Percentiles rank a stretch among this genome's conserved stretches.
Conservation (phyloP, 495 filamentous ascomycete genomes). For the Clavariopsis aquatica region DNA sequence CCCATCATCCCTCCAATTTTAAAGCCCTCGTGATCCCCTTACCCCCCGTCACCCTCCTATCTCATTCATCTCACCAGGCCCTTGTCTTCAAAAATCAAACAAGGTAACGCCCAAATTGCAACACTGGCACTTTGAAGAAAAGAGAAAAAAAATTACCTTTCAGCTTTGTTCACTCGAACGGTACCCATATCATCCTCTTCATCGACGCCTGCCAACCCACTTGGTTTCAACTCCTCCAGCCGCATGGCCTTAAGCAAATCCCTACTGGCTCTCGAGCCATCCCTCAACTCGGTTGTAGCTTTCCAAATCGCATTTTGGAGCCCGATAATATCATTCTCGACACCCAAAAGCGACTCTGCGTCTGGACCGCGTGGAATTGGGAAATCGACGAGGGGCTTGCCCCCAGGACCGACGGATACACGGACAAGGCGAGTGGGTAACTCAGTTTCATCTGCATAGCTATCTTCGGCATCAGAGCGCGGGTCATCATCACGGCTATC, state of each 20-base stretch:
- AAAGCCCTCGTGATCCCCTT: too few relatives aligned
- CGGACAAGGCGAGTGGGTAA: not conserved
- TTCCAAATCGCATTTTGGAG: slow-evolving; percentile 26
- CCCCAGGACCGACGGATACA: slow-evolving; percentile 29
- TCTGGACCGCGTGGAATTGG: slow-evolving; percentile 35
- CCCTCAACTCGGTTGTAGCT: slow-evolving; percentile 25
- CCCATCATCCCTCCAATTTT: too few relatives aligned
- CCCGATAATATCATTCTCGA: slow-evolving; percentile 11
- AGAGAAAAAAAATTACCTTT: not conserved
- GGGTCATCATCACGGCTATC: slow-evolving; percentile 17
- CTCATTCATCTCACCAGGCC: too few relatives aligned
- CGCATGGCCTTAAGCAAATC: slow-evolving; percentile 28
- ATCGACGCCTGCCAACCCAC: not conserved
- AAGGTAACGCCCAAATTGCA: not conserved
- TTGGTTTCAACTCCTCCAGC: slow-evolving; percentile 17
- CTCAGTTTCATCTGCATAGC: slow-evolving; percentile 6
- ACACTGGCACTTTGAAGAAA: not conserved
- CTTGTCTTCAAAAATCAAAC: too few relatives aligned
- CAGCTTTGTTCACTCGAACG: not conserved
- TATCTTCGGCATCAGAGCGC: slow-evolving; percentile 29
- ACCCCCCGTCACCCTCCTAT: too few relatives aligned
- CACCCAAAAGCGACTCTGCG: slow-evolving; percentile 24
- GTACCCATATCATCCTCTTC: slow-evolving; percentile 10
- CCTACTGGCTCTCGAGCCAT: slow-evolving; percentile 17
- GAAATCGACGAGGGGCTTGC: slow-evolving; percentile 32